phyloP scores from a whole-genome alignment of 371 early-diverging fungal genomes.

The Massospora cicadina region DNA sequence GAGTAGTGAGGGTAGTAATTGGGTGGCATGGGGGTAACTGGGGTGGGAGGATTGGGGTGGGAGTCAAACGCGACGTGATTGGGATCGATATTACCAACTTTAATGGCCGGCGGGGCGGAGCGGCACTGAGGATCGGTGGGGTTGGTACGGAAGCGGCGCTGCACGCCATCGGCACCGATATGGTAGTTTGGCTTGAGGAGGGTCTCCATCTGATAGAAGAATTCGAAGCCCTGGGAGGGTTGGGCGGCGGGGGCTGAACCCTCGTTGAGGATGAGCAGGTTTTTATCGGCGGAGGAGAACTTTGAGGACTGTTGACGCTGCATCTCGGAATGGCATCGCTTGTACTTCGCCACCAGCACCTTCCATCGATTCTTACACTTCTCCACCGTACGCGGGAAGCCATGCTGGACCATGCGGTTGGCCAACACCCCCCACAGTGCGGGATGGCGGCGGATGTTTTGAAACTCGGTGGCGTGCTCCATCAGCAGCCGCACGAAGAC shows the following conservation, averaged over 20 bases:
- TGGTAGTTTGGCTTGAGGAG: neutral
- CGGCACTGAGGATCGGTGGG: neutral
- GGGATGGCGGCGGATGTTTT: constrained; percentile 2
- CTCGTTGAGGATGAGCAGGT: neutral
- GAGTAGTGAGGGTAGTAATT: neutral
- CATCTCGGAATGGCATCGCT: neutral
- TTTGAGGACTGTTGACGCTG: neutral
- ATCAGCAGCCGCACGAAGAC: neutral
- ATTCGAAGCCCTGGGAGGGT: neutral
- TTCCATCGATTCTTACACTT: constrained; percentile 11
- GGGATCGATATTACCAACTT: neutral
- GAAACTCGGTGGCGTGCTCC: neutral
- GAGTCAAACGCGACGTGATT: neutral
- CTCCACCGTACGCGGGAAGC: neutral
- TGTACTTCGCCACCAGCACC: constrained; percentile 9
- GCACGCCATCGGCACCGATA: neutral
- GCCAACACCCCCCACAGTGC: neutral
- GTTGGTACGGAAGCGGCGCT: neutral
- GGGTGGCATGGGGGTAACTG: neutral
- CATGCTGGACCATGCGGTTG: neutral
- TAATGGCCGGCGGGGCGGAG: neutral
- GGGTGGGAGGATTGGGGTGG: neutral
- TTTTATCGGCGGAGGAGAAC: neutral
- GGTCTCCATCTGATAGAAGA: neutral
- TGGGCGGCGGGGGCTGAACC: neutral